These are phyloP conservation scores for Peterozyma toletana DNA, from an alignment of 805 yeast species.

Conservation along the genomic window DNA sequence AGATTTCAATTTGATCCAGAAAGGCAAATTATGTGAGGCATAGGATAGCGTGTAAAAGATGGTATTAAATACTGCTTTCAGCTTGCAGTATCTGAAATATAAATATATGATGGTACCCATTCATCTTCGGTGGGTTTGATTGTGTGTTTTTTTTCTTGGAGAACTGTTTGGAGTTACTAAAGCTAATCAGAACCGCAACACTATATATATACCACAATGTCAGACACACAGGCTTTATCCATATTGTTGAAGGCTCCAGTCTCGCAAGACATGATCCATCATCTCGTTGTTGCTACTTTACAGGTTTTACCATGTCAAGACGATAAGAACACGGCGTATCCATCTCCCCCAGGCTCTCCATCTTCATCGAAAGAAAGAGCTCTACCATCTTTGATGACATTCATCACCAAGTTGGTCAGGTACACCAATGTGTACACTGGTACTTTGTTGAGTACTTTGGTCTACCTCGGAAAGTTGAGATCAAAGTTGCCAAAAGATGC, in stretches of 20 bases:
- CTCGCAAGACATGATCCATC: constrained; percentile 68
- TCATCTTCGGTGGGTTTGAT: neutral
- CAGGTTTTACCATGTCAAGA: constrained; percentile 60
- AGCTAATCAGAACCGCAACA: too few relatives aligned
- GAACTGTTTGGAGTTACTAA: too few relatives aligned
- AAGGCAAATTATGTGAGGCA: too few relatives aligned
- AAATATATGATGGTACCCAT: neutral
- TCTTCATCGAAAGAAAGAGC: constrained; percentile 23
- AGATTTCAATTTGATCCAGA: too few relatives aligned
- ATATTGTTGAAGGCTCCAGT: constrained; percentile 59
- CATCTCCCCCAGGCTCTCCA: constrained; percentile 14
- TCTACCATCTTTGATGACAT: constrained; percentile 68
- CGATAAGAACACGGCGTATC: constrained; percentile 21
- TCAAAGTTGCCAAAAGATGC: constrained; percentile 61
- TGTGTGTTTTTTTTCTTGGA: neutral
- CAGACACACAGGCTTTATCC: constrained; percentile 49
- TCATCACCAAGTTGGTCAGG: constrained; percentile 63
- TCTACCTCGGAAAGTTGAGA: constrained; percentile 57
- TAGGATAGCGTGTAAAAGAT: too few relatives aligned
- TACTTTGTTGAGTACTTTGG: constrained; percentile 65
- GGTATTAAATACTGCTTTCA: too few relatives aligned
- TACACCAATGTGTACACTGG: constrained; percentile 78
- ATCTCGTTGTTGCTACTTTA: constrained; percentile 56
- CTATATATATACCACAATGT: constrained; percentile 20
- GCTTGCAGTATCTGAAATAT: neutral